These are phyloP conservation scores for Selaginella tamariscina DNA, from an alignment of 75 land plant genomes.

Conservation along the genomic window DNA sequence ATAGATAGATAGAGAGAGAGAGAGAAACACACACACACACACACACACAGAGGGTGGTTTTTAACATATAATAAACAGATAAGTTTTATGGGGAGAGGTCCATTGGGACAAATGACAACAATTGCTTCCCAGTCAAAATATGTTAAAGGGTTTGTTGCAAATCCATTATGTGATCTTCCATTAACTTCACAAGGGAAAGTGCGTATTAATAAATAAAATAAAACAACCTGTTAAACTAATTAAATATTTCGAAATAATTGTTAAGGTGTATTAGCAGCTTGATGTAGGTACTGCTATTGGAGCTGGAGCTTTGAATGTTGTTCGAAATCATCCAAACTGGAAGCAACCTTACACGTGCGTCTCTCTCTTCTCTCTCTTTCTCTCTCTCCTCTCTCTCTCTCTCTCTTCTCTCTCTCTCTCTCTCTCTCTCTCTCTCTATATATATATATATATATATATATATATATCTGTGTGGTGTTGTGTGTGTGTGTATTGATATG, in stretches of 20 bases:
- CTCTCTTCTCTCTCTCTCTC: background rate
- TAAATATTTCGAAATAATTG: background rate
- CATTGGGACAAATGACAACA: constrained; percentile 37
- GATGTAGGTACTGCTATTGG: constrained; percentile 34
- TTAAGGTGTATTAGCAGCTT: constrained; percentile 17
- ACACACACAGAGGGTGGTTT: too few relatives aligned
- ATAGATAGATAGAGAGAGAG: too few relatives aligned
- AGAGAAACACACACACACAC: too few relatives aligned
- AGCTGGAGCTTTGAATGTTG: constrained; percentile 29
- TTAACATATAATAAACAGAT: too few relatives aligned
- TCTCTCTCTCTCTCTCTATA: too few relatives aligned
- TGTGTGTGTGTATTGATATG: constrained; percentile 5
- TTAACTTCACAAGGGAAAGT: constrained; percentile 25
- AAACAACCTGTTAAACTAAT: background rate
- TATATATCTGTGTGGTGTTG: too few relatives aligned
- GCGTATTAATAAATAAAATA: background rate
- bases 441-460: too few relatives aligned
- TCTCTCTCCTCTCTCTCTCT: too few relatives aligned
- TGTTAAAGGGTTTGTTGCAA: constrained; percentile 40
- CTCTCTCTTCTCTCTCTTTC: too few relatives aligned
- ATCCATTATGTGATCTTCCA: constrained; percentile 29
- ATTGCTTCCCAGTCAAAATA: constrained; percentile 16
- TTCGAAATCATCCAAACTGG: constrained; percentile 29
- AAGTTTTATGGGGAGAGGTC: constrained; percentile 32
- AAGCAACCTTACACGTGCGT: constrained; percentile 35